Evolutionary conservation across 805 yeast species (phyloP), one percentile per base, ranked within the genome.

Genomic region (Kodamaea hsintzibuensis): DNA sequence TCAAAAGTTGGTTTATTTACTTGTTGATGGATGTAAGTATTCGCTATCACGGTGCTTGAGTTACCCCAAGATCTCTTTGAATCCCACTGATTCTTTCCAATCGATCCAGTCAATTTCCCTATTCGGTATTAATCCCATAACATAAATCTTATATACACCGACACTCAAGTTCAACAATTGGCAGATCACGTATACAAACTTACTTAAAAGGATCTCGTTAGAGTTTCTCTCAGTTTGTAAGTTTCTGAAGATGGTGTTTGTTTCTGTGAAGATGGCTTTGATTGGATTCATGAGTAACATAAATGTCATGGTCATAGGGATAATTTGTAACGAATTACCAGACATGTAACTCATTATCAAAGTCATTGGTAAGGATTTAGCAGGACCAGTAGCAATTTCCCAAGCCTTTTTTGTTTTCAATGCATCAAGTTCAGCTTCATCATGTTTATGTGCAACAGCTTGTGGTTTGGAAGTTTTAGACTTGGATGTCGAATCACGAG

Each of bases 111-210:
- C 99, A 59, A 96, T 86, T 46, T 80, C 80, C 38, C 84, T 86
- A 61, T 88, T 89, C 18, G 99, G 99, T 55, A 93, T 84, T 59
- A 93, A 74, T 0, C 98, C 98, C 97, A 93, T 89, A 18, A 79
- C 75, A 61, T 88, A 84, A 55, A 95, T 73, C 68, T 95, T 95
- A 84, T 90, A 91, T 14, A 91, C 63, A 2, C 98, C 98, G 38
- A 91, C 82, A 2, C 77, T 81, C 72, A 92, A 74, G 50, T 85
- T 79, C 3, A 81, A 79, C 44, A 84, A 47, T 54, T 80, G 82
- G 53, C 81, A 79, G 19, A 72, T 14, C 22, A 76, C 69, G 60
- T 72, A 87, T 33, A 80, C 77, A 2, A 74, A 44, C 74, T 82
- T 81, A 10, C 86, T 79, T 30, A 73, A 52, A 53, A 66, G 46